These are phyloP conservation scores for Macroventuria anomochaeta DNA, from an alignment of 2,329 filamentous ascomycete species.

Conservation along the genomic window DNA sequence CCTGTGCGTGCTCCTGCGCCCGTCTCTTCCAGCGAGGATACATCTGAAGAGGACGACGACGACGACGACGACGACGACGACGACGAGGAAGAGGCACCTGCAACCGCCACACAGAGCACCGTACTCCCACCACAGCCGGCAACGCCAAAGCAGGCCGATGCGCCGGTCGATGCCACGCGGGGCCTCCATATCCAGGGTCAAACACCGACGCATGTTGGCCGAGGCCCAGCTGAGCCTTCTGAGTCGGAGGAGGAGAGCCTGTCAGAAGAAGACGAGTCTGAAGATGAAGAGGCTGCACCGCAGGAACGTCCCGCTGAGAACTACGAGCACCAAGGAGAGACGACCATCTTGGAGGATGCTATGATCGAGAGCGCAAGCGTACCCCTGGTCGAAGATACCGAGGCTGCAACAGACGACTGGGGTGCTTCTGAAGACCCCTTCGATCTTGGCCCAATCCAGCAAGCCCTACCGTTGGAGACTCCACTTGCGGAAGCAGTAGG, in stretches of 20 bases:
- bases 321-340: conserved; percentile 58
- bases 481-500: conserved; percentile 37
- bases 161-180: conserved; percentile 25
- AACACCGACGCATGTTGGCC: conserved; percentile 20
- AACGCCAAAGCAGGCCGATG: conserved; percentile 19
- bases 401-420: conserved; percentile 46
- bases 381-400: conserved; percentile 52
- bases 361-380: conserved; percentile 51
- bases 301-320: conserved; percentile 39
- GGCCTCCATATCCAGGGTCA: conserved; percentile 25
- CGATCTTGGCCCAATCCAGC: conserved; percentile 36
- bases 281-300: conserved; percentile 14
- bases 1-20: conserved; percentile 1
- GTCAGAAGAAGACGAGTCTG: conserved; percentile 30
- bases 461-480: conserved; percentile 33
- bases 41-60: conserved; percentile 12
- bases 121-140: conserved; percentile 14
- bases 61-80: conserved; percentile 26
- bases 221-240: conserved; percentile 17
- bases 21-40: conserved; percentile 10
- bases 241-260: conserved; percentile 24
- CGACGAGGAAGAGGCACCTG: conserved; percentile 42
- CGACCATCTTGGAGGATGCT: conserved; percentile 54
- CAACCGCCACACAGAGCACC: conserved; percentile 35
- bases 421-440: conserved; percentile 40